A percentile compares a stretch with the other conserved stretches of the same genome.
Evolutionary conservation across 805 yeast genomes (phyloP).

Genomic region (Teunomyces cretensis): DNA sequence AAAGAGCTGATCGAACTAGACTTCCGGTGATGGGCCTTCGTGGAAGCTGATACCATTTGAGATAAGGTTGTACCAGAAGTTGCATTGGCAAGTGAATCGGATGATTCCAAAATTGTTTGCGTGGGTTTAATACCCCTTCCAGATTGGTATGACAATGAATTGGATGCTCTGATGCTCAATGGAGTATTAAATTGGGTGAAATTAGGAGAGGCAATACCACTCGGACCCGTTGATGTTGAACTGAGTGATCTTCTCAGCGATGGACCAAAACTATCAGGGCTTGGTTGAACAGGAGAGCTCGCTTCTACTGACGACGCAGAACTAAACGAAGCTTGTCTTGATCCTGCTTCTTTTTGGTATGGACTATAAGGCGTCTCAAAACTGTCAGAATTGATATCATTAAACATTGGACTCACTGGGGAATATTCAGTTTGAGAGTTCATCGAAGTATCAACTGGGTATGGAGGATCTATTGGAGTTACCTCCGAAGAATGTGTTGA

Average conservation of each 20-base stretch:
- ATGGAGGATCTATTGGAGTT: constrained; percentile 1
- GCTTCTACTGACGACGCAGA: neutral
- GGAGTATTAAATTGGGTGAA: constrained; percentile 1
- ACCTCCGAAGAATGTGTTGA: neutral
- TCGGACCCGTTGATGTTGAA: neutral
- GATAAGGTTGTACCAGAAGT: neutral
- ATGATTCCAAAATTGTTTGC: neutral
- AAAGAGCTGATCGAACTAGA: constrained; percentile 37
- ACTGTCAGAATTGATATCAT: neutral
- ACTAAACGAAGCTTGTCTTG: neutral
- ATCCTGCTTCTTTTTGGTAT: neutral
- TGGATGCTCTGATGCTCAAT: neutral
- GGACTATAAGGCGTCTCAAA: neutral
- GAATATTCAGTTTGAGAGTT: neutral
- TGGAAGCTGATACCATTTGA: constrained; percentile 4
- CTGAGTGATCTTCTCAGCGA: neutral
- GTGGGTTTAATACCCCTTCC: neutral
- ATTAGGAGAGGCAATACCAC: neutral
- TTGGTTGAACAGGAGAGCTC: neutral
- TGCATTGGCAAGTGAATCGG: neutral
- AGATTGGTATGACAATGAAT: constrained; percentile 1
- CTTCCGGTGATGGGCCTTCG: constrained; percentile 16
- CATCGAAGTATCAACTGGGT: constrained; percentile 2
- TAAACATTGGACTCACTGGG: constrained; percentile 1
- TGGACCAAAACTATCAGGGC: neutral